phyloP scores from a whole-genome alignment of 352 stramenopile species.

The Pythium catenulatum region DNA sequence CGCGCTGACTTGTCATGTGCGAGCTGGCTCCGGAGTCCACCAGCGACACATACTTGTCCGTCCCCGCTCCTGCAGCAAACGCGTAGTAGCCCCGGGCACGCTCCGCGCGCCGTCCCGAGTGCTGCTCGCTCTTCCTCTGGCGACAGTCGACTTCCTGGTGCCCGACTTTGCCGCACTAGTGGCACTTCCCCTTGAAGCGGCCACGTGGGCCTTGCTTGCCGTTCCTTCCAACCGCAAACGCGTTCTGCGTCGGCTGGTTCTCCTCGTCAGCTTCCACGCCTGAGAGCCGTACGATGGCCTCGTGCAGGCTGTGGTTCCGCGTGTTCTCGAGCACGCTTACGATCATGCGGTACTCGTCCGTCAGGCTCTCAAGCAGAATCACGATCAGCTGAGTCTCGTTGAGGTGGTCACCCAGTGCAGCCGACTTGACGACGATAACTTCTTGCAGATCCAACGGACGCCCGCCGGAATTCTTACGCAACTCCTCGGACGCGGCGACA shows the following conservation, averaged over 20 bases:
- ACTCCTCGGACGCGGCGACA: too few relatives aligned
- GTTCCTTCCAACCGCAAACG: neutral
- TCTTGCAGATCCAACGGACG: too few relatives aligned
- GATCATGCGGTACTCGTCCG: neutral
- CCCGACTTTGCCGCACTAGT: neutral
- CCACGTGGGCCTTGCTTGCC: neutral
- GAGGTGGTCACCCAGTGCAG: neutral
- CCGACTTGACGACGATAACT: conserved; percentile 16
- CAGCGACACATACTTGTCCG: neutral
- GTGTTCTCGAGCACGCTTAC: conserved; percentile 33
- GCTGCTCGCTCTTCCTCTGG: neutral
- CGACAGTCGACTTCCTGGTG: conserved; percentile 25
- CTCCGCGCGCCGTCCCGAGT: neutral
- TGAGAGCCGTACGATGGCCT: neutral
- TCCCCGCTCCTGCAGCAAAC: neutral
- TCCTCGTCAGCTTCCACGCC: neutral
- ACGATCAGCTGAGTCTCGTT: neutral
- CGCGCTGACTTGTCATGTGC: conserved; percentile 20
- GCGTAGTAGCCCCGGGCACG: neutral
- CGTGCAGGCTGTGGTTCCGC: neutral
- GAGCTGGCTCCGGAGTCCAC: conserved; percentile 24
- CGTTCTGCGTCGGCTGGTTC: neutral
- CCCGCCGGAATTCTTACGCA: too few relatives aligned
- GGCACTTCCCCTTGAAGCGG: conserved; percentile 3
- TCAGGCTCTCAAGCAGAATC: conserved; percentile 13